Evolutionary conservation across 169 alveolate genomes (phyloP), one percentile per base, ranked within the genome.

Genomic region (Prorocentrum cordatum): DNA sequence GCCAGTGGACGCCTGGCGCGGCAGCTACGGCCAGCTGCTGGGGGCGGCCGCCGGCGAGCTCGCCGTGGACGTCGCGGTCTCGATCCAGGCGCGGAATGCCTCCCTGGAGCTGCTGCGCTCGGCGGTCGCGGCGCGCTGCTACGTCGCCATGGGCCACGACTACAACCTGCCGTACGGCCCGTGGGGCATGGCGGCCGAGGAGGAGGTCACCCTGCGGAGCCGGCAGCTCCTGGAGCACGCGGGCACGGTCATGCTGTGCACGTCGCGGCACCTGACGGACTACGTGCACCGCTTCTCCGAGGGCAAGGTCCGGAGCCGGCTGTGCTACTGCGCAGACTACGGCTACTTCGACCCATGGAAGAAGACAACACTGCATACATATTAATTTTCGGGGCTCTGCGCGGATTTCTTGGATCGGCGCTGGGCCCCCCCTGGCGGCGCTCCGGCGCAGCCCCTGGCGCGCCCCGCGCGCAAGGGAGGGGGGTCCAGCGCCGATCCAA

Each of bases 271-370:
- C 80, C 45, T 82, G 47, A 29, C 47, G 16, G 50, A 61, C 36
- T 82, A 39, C 22, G 68, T 82, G 24, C 29, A 42, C 29, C 67
- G 36, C 35, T 64, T 62, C 31, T 38, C 91, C 29, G 27, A 82
- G 38, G 91, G 91, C 66, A 24, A 22, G 22, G 91, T 82, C 20
- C n/a, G 26, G 71, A 82, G 80, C 1, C 61, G 61, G 38, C 68
- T 82, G 70, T 82, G 91, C 68, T 64, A 82, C 91, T 82, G 91
- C 35, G 91, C 91, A 4, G 91, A 82, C 91, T 82, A 82, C 14
- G 91, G 73, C n/a, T 38, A 20, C 88, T 36, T 39, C 36, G 87
- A 38, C n/a, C n/a, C n/a, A n/a, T n/a, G n/a, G n/a, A n/a, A n/a
- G n/a, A n/a, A n/a, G n/a, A n/a, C n/a, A n/a, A n/a, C n/a, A n/a